Conservation (phyloP, 768 basidiomycete genomes). For the Tylopilus subfusipes region DNA sequence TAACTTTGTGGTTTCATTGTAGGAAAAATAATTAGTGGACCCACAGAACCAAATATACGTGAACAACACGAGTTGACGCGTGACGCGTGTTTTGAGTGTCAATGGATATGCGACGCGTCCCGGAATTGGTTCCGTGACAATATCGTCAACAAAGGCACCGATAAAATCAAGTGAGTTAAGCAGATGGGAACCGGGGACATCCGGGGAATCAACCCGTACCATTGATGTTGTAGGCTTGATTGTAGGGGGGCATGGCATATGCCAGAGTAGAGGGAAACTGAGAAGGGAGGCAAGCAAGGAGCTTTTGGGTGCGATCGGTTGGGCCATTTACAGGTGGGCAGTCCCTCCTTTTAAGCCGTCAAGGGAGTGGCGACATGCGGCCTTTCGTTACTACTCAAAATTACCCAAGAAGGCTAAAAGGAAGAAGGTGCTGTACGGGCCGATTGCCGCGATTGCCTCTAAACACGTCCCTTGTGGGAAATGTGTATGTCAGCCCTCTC, state of each 20-base stretch:
- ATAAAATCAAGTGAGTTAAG: slow-evolving; percentile 27
- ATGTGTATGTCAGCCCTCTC: slow-evolving; percentile 27
- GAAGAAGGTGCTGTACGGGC: slow-evolving; percentile 16
- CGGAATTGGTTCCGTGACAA: slow-evolving; percentile 8
- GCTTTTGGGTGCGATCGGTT: slow-evolving; percentile 1
- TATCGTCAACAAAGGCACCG: not conserved
- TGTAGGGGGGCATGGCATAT: not conserved
- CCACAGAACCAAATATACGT: slow-evolving; percentile 35
- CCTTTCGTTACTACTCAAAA: slow-evolving; percentile 13
- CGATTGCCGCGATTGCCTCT: slow-evolving; percentile 25
- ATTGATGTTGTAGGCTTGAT: too few relatives aligned
- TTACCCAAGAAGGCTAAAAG: slow-evolving; percentile 29
- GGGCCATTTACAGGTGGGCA: slow-evolving; percentile 12
- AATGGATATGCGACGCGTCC: slow-evolving; percentile 17
- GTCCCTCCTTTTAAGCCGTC: slow-evolving; percentile 26
- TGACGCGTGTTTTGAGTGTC: not conserved
- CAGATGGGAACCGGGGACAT: slow-evolving; percentile 6
- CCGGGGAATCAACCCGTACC: slow-evolving; percentile 18
- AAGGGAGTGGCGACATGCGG: slow-evolving; percentile 15
- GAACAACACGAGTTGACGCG: slow-evolving; percentile 19
- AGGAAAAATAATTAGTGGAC: slow-evolving; percentile 29
- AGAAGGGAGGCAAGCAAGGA: not conserved
- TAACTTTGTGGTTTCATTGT: slow-evolving; percentile 25
- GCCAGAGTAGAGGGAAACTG: not conserved
- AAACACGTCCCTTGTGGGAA: slow-evolving; percentile 28